A percentile compares a stretch with the other conserved stretches of the same genome.
Conservation (phyloP, 805 yeast species). For the Metschnikowia kofuensis region DNA sequence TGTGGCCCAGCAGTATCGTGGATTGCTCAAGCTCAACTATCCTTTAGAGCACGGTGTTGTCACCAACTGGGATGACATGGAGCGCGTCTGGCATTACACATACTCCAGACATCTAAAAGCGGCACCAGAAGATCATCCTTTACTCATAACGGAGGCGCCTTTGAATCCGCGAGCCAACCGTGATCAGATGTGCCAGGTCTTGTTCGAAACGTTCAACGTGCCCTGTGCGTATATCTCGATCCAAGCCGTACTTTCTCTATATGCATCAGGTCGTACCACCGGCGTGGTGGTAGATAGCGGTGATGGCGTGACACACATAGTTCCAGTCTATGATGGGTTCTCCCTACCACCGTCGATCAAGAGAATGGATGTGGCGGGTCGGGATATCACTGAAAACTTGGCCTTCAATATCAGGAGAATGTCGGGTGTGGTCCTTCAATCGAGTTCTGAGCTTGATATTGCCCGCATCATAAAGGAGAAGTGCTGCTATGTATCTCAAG, state of each 20-base stretch:
- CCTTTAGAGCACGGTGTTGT: conserved; percentile 83
- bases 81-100: conserved; percentile 70
- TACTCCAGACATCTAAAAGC: conserved; percentile 56
- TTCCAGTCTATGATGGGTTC: conserved; percentile 90
- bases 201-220: conserved; percentile 69
- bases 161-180: conserved; percentile 66
- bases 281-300: conserved; percentile 91
- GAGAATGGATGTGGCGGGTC: conserved; percentile 79
- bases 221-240: conserved; percentile 74
- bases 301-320: conserved; percentile 86
- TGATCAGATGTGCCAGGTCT: conserved; percentile 56
- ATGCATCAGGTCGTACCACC: conserved; percentile 87
- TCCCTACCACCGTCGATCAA: conserved; percentile 68
- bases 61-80: conserved; percentile 84
- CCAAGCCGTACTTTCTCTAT: conserved; percentile 78
- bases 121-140: conserved; percentile 77
- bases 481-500: conserved; percentile 60
- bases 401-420: conserved; percentile 63
- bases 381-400: conserved; percentile 77
- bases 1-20: conserved; percentile 71
- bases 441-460: conserved; percentile 80
- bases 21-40: conserved; percentile 65
- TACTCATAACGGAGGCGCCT: conserved; percentile 86
- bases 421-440: conserved; percentile 58
- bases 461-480: conserved; percentile 77